Conservation (phyloP, 441 rosid genomes). For the Isatis lusitanica region DNA sequence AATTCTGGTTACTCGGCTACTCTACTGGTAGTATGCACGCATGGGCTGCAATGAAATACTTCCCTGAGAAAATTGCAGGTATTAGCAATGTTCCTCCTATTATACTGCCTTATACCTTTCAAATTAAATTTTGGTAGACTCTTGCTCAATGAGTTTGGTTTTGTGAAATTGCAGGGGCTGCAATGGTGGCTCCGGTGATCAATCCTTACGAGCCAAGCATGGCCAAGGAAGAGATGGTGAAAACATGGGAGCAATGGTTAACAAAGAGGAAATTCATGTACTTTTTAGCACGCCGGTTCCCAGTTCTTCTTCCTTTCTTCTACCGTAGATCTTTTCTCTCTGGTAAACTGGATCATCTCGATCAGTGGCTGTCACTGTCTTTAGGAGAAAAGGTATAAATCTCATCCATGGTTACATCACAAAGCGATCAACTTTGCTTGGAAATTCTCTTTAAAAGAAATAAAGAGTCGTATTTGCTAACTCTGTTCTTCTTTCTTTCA, state of each 20-base stretch:
- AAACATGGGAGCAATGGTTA: slow-evolving; percentile 59
- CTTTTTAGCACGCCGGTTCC: slow-evolving; percentile 55
- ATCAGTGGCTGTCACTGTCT: slow-evolving; percentile 58
- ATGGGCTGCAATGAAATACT: slow-evolving; percentile 68
- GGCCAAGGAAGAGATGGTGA: slow-evolving; percentile 58
- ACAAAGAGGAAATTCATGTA: slow-evolving; percentile 50
- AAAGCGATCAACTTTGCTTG: not conserved
- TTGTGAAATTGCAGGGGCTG: slow-evolving; percentile 49
- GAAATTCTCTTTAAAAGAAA: not conserved
- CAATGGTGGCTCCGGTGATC: slow-evolving; percentile 57
- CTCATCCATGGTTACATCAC: not conserved
- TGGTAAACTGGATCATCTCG: slow-evolving; percentile 55
- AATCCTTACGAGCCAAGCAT: slow-evolving; percentile 68
- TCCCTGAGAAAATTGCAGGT: slow-evolving; percentile 63
- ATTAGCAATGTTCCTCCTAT: not conserved
- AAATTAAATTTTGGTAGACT: not conserved
- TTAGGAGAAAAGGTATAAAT: slow-evolving; percentile 52
- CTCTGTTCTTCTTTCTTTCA: slow-evolving; percentile 35
- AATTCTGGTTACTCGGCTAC: slow-evolving; percentile 69
- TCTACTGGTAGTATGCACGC: slow-evolving; percentile 70
- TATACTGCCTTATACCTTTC: not conserved
- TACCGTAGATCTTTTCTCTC: slow-evolving; percentile 58
- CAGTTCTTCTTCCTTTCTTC: slow-evolving; percentile 49
- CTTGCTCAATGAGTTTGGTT: not conserved
- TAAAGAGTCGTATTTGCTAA: not conserved